Evolutionary conservation across 1,284 basidiomycete species (phyloP), one percentile per base, ranked within the genome.

Genomic region (Anthracocystis setariae): DNA sequence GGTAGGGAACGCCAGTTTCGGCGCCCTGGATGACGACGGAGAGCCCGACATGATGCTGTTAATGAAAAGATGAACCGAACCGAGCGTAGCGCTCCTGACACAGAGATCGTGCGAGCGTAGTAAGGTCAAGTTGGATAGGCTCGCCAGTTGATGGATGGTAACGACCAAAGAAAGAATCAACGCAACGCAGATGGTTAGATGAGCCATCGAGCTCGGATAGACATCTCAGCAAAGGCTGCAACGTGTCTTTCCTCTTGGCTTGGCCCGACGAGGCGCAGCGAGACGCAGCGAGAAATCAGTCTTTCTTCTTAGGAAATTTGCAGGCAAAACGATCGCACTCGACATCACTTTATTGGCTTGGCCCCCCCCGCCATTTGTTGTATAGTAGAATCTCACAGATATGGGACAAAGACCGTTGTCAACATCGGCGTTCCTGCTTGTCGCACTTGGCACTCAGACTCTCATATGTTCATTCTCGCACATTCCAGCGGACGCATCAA

Each of bases 1-100:
- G 3, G 56, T 57, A 1, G 69, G 64, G 48, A 72, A 72, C 3
- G 56, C 56, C 29, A 72, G 35, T 15, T 60, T 42, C 8, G 69
- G 64, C 18, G 60, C 60, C 13, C 64, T 46, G 2, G 52, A 38
- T n/a, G 52, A 55, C 1, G 63, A 44, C 12, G 63, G 48, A 33
- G 32, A 32, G 10, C 48, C 49, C 12, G 64, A 60, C 64, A 67
- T 67, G 48, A 2, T 46, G 20, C 3, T 15, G n/a, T n/a, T n/a
- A n/a, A n/a, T 29, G 29, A 29, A 12, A 29, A 12, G 29, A 29
- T 29, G 29, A 29, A 29, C n/a, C n/a, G 8, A 21, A 46, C 24
- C 5, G n/a, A 44, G n/a, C n/a, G n/a, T n/a, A n/a, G n/a, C 5
- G 29, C 5, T 29, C 29, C 29, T 29, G 5, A 12, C 5, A 12